phyloP scores from a whole-genome alignment of 2,329 filamentous ascomycete genomes.

The Juglanconis oblonga region DNA sequence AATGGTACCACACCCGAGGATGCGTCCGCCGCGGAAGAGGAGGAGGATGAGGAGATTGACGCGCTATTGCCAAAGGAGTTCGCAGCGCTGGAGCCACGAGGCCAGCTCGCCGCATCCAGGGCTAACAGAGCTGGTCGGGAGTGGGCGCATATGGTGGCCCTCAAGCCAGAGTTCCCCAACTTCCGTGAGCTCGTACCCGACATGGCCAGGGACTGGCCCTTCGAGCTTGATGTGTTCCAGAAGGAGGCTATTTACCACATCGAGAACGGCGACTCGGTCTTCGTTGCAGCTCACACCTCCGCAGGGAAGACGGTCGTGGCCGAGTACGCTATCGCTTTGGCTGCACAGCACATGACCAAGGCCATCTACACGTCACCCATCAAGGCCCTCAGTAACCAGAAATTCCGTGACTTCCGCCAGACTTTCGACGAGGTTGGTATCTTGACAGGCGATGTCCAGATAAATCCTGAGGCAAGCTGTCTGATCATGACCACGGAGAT shows the following conservation, averaged over 20 bases:
- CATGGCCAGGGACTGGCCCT: conserved; percentile 95
- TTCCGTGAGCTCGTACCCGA: conserved; percentile 91
- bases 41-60: conserved; percentile 69
- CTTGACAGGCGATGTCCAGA: conserved; percentile 94
- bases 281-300: conserved; percentile 95
- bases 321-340: conserved; percentile 94
- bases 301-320: conserved; percentile 98
- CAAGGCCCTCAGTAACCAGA: conserved; percentile 97
- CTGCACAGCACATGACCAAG: conserved; percentile 98
- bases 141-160: conserved; percentile 98
- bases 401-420: conserved; percentile 90
- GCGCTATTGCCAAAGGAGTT: conserved; percentile 88
- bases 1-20: conserved; percentile 24
- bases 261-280: conserved; percentile 94
- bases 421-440: conserved; percentile 96
- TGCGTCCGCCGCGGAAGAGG: conserved; percentile 34
- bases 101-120: conserved; percentile 68
- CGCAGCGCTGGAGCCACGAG: conserved; percentile 81
- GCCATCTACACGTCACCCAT: conserved; percentile 99
- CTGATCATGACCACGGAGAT: conserved; percentile 99
- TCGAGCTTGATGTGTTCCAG: conserved; percentile 96
- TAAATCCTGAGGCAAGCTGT: conserved; percentile 95
- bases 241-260: conserved; percentile 98
- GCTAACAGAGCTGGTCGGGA: conserved; percentile 75
- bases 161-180: conserved; percentile 89